Evolutionary conservation across 2,329 filamentous ascomycete species (phyloP), one percentile per base, ranked within the genome.

Genomic region (Hypocreales sp.): DNA sequence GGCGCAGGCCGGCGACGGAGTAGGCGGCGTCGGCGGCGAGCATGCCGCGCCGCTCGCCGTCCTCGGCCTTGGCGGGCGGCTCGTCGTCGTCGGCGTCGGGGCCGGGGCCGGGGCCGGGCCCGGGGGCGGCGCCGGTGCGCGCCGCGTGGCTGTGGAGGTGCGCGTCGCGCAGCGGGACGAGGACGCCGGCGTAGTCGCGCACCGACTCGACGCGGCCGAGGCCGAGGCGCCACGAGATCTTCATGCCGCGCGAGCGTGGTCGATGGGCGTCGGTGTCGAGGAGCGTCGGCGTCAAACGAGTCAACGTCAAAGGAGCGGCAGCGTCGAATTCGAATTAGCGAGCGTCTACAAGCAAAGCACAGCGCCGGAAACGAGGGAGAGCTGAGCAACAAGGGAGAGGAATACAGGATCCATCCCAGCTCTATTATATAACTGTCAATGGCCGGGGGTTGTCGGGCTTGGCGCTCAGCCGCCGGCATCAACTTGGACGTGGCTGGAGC

Each of bases 1-100:
- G 68, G 37, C 75, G 65, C 34, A 87, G 53, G 5, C 66, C 66
- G 37, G 82, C 77, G 29, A 87, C 58, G 22, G 74, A 82, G 41
- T 79, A 72, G 41, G 68, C 67, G 33, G 57, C 58, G 26, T 55
- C 55, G 51, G 61, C 67, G 40, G 61, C 51, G 31, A 72, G 42
- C 61, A 72, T 68, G 8, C 62, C 60, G 32, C 58, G 48, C 24
- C 54, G 41, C 48, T 58, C 47, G 35, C 50, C 38, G 35, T 55
- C 55, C 9, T 50, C 50, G 28, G 51, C 47, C 30, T 47, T 47
- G n/a, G n/a, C n/a, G n/a, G n/a, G n/a, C n/a, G n/a, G n/a, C 34
- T 48, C 39, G 35, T 53, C 48, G 19, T 55, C 51, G 5, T 51
- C 53, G 4, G 53, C 51, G 9, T 50, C 50, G 6, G 48, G 51